These are phyloP conservation scores for Chaetomium fimeti DNA, from an alignment of 495 filamentous ascomycete species.

Conservation along the genomic window DNA sequence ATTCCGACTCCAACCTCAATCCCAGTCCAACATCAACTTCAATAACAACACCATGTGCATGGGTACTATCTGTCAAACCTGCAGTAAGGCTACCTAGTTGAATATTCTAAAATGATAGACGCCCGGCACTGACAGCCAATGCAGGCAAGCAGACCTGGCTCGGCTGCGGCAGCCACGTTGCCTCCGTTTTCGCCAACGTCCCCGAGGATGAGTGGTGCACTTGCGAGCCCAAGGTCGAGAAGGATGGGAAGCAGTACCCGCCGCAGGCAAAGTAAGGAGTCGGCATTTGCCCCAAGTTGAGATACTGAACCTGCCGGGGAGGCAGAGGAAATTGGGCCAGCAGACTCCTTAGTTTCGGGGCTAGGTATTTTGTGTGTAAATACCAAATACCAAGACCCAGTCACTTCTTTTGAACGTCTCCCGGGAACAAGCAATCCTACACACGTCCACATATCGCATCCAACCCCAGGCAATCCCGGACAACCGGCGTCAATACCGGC, in stretches of 20 bases:
- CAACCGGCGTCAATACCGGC: slow-evolving; percentile 1
- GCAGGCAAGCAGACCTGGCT: slow-evolving; percentile 65
- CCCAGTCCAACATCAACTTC: background rate
- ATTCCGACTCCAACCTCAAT: background rate
- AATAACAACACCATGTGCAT: slow-evolving; percentile 39
- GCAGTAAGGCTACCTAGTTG: slow-evolving; percentile 37
- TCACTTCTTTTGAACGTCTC: too few species aligned
- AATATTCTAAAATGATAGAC: too few species aligned
- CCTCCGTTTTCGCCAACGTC: slow-evolving; percentile 58
- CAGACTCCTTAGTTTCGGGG: background rate
- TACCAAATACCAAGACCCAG: background rate
- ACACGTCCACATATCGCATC: too few species aligned
- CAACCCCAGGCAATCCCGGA: background rate
- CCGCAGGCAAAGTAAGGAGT: slow-evolving; percentile 44
- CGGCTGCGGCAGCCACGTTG: slow-evolving; percentile 65
- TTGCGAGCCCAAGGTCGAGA: slow-evolving; percentile 58
- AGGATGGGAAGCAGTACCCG: slow-evolving; percentile 61
- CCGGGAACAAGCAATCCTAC: too few species aligned
- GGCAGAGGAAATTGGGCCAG: background rate
- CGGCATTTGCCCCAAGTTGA: background rate
- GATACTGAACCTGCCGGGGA: background rate
- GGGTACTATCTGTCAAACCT: slow-evolving; percentile 41
- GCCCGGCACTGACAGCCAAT: background rate
- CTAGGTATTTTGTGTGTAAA: background rate
- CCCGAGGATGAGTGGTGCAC: slow-evolving; percentile 58